These are phyloP conservation scores for Entomortierella chlamydospora DNA, from an alignment of 192 early-diverging fungal species.

Conservation along the genomic window DNA sequence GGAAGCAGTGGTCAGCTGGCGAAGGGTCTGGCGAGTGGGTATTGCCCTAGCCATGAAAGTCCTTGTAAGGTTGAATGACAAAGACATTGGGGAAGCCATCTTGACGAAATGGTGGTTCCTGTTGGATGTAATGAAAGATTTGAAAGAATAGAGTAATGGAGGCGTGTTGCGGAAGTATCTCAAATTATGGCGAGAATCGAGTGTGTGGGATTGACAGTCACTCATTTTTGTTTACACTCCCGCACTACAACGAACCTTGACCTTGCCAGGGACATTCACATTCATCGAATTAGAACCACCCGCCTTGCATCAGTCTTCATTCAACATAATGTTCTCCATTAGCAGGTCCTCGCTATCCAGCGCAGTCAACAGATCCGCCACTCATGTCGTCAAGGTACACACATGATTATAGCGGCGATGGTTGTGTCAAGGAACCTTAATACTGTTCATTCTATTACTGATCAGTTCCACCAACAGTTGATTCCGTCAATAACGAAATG, in stretches of 20 bases:
- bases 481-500: too few species aligned
- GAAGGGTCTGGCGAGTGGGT: neutral
- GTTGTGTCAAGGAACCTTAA: constrained; percentile 1
- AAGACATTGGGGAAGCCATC: constrained; percentile 6
- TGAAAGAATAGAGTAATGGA: neutral
- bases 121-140: neutral
- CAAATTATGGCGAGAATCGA: neutral
- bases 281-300: neutral
- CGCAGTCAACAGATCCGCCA: constrained; percentile 22
- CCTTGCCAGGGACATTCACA: constrained; percentile 2
- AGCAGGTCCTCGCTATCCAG: constrained; percentile 38
- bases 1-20: neutral
- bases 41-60: neutral
- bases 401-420: neutral
- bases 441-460: neutral
- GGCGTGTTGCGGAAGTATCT: neutral
- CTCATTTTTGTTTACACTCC: neutral
- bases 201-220: constrained; percentile 16
- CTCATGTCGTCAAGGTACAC: constrained; percentile 47
- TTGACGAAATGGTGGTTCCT: neutral
- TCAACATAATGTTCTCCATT: constrained; percentile 40
- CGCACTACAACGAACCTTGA: too few species aligned
- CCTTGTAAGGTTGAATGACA: constrained; percentile 2
- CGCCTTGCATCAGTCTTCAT: neutral
- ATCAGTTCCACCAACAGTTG: neutral